Base-by-base conservation (phyloP, 2,329 filamentous ascomycete genomes). In the Trichoderma gracile region DNA sequence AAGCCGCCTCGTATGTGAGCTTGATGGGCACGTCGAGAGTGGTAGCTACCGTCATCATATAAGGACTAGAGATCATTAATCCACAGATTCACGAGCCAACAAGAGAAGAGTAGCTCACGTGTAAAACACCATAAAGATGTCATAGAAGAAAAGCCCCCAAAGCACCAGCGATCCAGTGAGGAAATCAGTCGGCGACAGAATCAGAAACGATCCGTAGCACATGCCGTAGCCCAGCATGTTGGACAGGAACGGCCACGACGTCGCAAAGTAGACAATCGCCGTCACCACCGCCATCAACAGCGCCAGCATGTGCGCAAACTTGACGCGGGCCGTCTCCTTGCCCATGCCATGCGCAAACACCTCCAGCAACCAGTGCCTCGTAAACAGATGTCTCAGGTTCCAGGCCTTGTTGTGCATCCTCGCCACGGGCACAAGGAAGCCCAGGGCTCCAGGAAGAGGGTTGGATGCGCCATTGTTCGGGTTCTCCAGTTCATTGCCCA, bases 1-100 rank as follows among this genome's bases (percentile, higher is more conserved):
- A 83, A 1, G 90, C 88, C 2, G 81, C 78, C 23, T 81, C 76
- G 67, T 97, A 96, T 5, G 95, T 84, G 8, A 99, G 85, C 75
- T 97, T 98, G 75, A 97, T 95, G 0, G 94, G 95, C 0, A 94
- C 91, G 69, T 99, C 94, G 27, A 99, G 81, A 46, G 89, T 90
- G 8, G 89, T 96, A 14, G 94, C 95, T 9, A 99, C 91, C 0
- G 90, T 91, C 7, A 93, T 82, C 91, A 95, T 95, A 73, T 91
- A 88, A 0, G 91, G 91, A 0, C 87, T 89, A 64, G 1, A 4
- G 6, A 4, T 14, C 7, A 9, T 19, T 19, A 43, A 8, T 38
- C 14, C 17, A 23, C 60, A 14, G 67, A 75, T 75, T 70, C 25
- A 23, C 6, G 21, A 52, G 2, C 30, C 30, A n/a, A n/a, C 9